phyloP scores from a whole-genome alignment of 148 eudicot species.

The Fagopyrum tataricum region DNA sequence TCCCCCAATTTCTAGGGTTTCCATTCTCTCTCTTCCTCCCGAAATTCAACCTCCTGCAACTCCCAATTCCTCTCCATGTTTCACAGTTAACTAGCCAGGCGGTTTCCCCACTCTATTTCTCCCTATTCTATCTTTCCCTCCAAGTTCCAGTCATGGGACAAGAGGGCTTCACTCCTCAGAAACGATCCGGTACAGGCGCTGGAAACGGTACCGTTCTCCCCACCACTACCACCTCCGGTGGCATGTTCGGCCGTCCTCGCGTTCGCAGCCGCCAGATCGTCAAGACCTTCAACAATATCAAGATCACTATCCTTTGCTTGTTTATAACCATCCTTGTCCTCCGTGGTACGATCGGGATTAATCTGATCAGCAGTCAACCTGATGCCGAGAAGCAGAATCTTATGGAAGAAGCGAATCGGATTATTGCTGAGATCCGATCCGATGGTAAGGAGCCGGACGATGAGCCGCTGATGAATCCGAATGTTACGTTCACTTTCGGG shows the following conservation, averaged over 20 bases:
- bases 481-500: slow-evolving; percentile 48
- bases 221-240: slow-evolving; percentile 20
- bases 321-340: slow-evolving; percentile 50
- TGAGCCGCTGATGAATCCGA: slow-evolving; percentile 18
- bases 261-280: slow-evolving; percentile 33
- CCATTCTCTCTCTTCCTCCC: not conserved
- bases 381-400: slow-evolving; percentile 21
- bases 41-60: not conserved
- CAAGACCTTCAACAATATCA: slow-evolving; percentile 38
- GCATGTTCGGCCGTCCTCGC: slow-evolving; percentile 8
- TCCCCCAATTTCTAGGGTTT: slow-evolving; percentile 1
- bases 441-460: slow-evolving; percentile 31
- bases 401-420: slow-evolving; percentile 38
- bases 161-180: slow-evolving; percentile 33
- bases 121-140: not conserved
- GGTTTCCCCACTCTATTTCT: not conserved
- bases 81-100: not conserved
- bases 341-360: slow-evolving; percentile 56
- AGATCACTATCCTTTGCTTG: slow-evolving; percentile 42
- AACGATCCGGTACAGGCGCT: slow-evolving; percentile 15
- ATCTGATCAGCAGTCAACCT: slow-evolving; percentile 20
- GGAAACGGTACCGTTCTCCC: slow-evolving; percentile 21
- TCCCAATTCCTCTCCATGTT: not conserved
- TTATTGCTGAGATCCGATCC: slow-evolving; percentile 46
- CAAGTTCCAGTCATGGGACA: slow-evolving; percentile 23